Evolutionary conservation across 495 filamentous ascomycete genomes (phyloP).

Genomic region (Podospora comata): DNA sequence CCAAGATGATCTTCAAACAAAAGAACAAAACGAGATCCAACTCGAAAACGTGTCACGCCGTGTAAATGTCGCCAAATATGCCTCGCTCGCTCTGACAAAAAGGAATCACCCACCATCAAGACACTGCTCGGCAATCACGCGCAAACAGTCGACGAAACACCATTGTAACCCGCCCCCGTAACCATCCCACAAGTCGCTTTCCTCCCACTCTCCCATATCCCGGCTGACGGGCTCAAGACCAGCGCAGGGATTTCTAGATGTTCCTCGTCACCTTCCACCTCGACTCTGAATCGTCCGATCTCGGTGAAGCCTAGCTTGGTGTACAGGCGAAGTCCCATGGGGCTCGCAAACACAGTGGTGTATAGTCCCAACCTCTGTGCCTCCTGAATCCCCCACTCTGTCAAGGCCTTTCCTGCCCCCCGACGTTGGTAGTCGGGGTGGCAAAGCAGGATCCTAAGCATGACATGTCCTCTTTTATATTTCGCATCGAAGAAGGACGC

Average conservation of each 20-base stretch:
- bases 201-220: background rate
- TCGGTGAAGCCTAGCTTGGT: slow-evolving; percentile 29
- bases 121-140: background rate
- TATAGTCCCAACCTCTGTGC: slow-evolving; percentile 18
- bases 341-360: slow-evolving; percentile 32
- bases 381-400: slow-evolving; percentile 48
- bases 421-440: slow-evolving; percentile 47
- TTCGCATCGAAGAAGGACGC: slow-evolving; percentile 23
- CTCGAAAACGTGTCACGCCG: background rate
- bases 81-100: background rate
- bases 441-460: slow-evolving; percentile 50
- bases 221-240: slow-evolving; percentile 9
- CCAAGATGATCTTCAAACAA: too few species aligned
- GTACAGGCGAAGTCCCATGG: slow-evolving; percentile 31
- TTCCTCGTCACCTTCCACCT: slow-evolving; percentile 28
- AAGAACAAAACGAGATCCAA: background rate
- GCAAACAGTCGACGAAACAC: background rate
- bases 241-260: slow-evolving; percentile 31
- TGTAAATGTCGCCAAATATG: background rate
- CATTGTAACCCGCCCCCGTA: background rate
- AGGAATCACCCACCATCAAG: background rate
- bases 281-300: slow-evolving; percentile 28
- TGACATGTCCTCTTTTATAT: slow-evolving; percentile 23
- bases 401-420: slow-evolving; percentile 50
- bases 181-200: background rate